These are phyloP conservation scores for Talaromyces sp. DNA, from an alignment of 2,329 filamentous ascomycete genomes.

Conservation along the genomic window DNA sequence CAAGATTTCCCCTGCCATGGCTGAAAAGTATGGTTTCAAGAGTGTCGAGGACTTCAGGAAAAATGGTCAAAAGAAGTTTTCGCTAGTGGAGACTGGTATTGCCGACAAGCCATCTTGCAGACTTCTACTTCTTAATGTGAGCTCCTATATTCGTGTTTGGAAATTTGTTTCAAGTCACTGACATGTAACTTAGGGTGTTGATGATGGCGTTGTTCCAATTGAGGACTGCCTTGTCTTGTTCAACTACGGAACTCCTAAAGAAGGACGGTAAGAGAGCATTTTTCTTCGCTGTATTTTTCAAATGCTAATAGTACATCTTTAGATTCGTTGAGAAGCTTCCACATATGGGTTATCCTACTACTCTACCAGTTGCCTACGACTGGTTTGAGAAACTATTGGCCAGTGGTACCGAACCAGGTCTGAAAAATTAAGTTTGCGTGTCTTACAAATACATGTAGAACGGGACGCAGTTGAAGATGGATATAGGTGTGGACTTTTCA, in stretches of 20 bases:
- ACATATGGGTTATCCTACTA: conserved; percentile 62
- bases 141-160: conserved; percentile 13
- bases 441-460: background rate
- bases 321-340: conserved; percentile 53
- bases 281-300: background rate
- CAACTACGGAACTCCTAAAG: conserved; percentile 60
- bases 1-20: conserved; percentile 49
- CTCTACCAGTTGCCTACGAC: conserved; percentile 31
- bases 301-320: background rate
- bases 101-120: conserved; percentile 51
- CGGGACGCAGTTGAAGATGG: background rate
- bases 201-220: conserved; percentile 62
- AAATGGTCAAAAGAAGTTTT: conserved; percentile 56
- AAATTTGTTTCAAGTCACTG: background rate
- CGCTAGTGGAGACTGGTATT: conserved; percentile 55
- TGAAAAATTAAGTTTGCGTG: conserved; percentile 1
- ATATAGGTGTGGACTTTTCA: background rate
- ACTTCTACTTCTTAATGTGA: conserved; percentile 56
- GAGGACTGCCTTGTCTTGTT: conserved; percentile 61
- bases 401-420: conserved; percentile 2
- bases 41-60: conserved; percentile 51
- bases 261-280: conserved; percentile 45
- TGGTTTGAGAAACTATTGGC: conserved; percentile 28
- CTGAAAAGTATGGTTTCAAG: conserved; percentile 57
- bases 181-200: conserved; percentile 44